Evolutionary conservation across 1,284 basidiomycete species (phyloP).

Genomic region (Microbotryum intermedium): DNA sequence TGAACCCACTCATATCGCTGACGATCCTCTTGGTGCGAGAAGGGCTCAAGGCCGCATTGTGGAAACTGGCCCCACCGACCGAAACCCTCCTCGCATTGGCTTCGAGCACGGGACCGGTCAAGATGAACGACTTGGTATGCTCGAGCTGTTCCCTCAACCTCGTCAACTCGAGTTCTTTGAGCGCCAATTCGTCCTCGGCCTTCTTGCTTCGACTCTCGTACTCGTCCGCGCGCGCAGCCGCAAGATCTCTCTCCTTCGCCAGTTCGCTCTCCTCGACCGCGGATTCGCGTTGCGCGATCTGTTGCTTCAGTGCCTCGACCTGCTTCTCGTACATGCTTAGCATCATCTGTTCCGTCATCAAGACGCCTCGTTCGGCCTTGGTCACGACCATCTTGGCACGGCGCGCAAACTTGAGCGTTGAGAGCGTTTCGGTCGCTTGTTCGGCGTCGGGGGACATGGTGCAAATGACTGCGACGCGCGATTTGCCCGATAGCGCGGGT

Average conservation of each 20-base stretch:
- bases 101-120: conserved; percentile 23
- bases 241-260: not conserved
- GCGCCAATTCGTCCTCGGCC: conserved; percentile 9
- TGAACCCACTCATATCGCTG: conserved; percentile 9
- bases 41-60: conserved; percentile 12
- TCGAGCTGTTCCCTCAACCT: conserved; percentile 13
- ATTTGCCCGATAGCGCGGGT: conserved; percentile 49
- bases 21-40: conserved; percentile 6
- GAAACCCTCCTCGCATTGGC: conserved; percentile 17
- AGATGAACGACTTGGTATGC: conserved; percentile 23
- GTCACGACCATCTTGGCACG: conserved; percentile 50
- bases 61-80: not conserved
- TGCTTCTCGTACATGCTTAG: conserved; percentile 43
- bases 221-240: not conserved
- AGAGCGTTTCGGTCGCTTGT: conserved; percentile 48
- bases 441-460: conserved; percentile 45
- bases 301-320: conserved; percentile 40
- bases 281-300: conserved; percentile 23
- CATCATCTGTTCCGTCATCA: conserved; percentile 37
- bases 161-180: conserved; percentile 17
- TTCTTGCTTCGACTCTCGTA: not conserved
- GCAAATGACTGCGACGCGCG: conserved; percentile 50
- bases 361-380: conserved; percentile 47
- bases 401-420: conserved; percentile 51
- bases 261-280: not conserved